Evolutionary conservation across 768 basidiomycete species (phyloP).

Genomic region (Auricularia auricula-judae): DNA sequence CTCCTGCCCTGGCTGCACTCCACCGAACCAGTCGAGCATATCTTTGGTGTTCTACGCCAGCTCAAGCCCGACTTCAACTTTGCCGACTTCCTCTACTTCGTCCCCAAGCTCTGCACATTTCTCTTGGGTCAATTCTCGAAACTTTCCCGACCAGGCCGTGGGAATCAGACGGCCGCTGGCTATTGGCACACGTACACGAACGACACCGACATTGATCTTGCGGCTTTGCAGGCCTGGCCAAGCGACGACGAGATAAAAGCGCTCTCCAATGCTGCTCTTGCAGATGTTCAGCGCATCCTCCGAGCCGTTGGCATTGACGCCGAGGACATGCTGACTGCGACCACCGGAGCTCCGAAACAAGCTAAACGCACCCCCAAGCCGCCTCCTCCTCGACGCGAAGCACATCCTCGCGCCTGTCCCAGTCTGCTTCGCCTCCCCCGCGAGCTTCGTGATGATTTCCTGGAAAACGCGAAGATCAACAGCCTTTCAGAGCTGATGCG

Average conservation of each 20-base stretch:
- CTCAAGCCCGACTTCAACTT: conserved; percentile 17
- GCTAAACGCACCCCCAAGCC: too few species aligned
- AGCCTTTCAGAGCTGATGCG: too few species aligned
- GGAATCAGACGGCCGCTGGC: conserved; percentile 1
- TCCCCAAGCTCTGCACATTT: conserved; percentile 11
- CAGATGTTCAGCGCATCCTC: conserved; percentile 11
- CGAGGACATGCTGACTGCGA: neutral
- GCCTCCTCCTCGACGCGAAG: too few species aligned
- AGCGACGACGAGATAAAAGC: conserved; percentile 10
- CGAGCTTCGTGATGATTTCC: too few species aligned
- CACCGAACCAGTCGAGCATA: conserved; percentile 20
- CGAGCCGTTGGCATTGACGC: conserved; percentile 9
- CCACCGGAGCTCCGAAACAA: too few species aligned
- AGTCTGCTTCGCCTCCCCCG: too few species aligned
- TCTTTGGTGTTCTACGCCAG: conserved; percentile 17
- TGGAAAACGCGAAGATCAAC: too few species aligned
- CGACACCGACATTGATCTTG: conserved; percentile 11
- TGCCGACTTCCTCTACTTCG: conserved; percentile 11
- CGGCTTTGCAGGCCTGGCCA: conserved; percentile 13
- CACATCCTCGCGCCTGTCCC: too few species aligned
- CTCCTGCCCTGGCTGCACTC: conserved; percentile 24
- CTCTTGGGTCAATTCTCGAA: neutral
- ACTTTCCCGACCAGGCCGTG: neutral
- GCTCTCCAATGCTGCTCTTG: conserved; percentile 6
- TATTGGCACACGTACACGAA: conserved; percentile 21